Percentiles rank a stretch among this genome's conserved stretches.
These are phyloP conservation scores for Grosmannia penicillata DNA, from an alignment of 2,329 filamentous ascomycete species.

Conservation along the genomic window DNA sequence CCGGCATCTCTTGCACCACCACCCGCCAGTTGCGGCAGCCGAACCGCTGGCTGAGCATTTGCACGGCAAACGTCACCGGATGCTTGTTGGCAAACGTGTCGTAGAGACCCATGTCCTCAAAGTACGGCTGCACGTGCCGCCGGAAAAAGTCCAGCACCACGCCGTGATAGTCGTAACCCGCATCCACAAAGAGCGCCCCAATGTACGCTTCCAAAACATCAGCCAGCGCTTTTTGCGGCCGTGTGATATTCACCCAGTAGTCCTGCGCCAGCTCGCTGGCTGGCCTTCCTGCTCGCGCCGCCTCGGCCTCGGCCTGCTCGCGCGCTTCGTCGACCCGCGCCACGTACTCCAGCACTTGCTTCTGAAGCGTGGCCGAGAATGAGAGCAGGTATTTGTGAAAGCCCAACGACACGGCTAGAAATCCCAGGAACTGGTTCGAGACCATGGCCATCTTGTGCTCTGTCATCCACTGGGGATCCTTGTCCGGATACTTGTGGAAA, in stretches of 20 bases:
- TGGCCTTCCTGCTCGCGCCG: conserved; percentile 18
- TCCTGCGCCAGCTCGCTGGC: conserved; percentile 33
- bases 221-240: conserved; percentile 60
- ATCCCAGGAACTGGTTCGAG: conserved; percentile 84
- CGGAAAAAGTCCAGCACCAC: conserved; percentile 66
- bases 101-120: conserved; percentile 74
- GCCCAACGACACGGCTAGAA: conserved; percentile 60
- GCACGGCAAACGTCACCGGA: conserved; percentile 59
- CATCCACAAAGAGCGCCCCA: conserved; percentile 85
- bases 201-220: conserved; percentile 84
- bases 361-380: conserved; percentile 28
- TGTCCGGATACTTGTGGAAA: conserved; percentile 59
- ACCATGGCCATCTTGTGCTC: conserved; percentile 99
- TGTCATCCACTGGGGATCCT: conserved; percentile 90
- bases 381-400: conserved; percentile 60
- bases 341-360: conserved; percentile 38
- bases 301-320: conserved; percentile 18
- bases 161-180: conserved; percentile 62
- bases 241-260: conserved; percentile 52
- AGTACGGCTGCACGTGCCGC: conserved; percentile 60
- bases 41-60: conserved; percentile 47
- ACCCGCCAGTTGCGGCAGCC: conserved; percentile 48
- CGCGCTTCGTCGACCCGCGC: conserved; percentile 34
- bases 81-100: conserved; percentile 79
- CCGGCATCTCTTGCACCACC: conserved; percentile 33